Conservation (phyloP, 805 yeast species). For the Barnettozyma californica region DNA sequence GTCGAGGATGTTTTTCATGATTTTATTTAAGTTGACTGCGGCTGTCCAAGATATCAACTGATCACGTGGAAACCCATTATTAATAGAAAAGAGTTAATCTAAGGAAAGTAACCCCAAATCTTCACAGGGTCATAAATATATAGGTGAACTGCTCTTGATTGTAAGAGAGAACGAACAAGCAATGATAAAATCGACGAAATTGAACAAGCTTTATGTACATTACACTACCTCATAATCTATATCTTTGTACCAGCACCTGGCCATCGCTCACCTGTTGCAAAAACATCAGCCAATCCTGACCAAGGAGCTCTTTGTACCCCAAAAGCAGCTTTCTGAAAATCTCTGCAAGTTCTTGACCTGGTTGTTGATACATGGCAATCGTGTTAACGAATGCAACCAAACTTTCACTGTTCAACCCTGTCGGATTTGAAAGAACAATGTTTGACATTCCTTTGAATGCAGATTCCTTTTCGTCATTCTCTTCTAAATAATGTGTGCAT, state of each 20-base stretch:
- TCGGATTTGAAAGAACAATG: constrained; percentile 61
- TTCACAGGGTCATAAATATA: too few relatives aligned
- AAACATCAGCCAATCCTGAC: constrained; percentile 30
- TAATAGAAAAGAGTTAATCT: too few relatives aligned
- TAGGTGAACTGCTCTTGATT: too few relatives aligned
- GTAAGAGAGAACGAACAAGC: too few relatives aligned
- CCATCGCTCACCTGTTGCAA: constrained; percentile 19
- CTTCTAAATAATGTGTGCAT: constrained; percentile 60
- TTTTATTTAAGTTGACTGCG: too few relatives aligned
- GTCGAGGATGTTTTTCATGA: too few relatives aligned
- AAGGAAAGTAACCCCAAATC: too few relatives aligned
- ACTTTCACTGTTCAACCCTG: constrained; percentile 47
- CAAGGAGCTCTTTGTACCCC: constrained; percentile 44
- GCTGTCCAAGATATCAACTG: too few relatives aligned
- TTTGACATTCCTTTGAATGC: constrained; percentile 82
- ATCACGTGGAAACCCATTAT: too few relatives aligned
- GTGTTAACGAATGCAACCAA: constrained; percentile 53
- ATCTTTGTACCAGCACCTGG: constrained; percentile 15
- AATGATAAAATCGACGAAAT: not conserved
- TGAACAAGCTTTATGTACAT: not conserved
- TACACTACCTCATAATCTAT: constrained; percentile 7
- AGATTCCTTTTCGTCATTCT: constrained; percentile 83
- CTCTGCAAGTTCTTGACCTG: constrained; percentile 40
- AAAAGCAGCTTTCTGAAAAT: constrained; percentile 39
- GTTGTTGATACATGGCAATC: constrained; percentile 49